Conservation (phyloP, 768 basidiomycete species). For the Serendipita sp. region DNA sequence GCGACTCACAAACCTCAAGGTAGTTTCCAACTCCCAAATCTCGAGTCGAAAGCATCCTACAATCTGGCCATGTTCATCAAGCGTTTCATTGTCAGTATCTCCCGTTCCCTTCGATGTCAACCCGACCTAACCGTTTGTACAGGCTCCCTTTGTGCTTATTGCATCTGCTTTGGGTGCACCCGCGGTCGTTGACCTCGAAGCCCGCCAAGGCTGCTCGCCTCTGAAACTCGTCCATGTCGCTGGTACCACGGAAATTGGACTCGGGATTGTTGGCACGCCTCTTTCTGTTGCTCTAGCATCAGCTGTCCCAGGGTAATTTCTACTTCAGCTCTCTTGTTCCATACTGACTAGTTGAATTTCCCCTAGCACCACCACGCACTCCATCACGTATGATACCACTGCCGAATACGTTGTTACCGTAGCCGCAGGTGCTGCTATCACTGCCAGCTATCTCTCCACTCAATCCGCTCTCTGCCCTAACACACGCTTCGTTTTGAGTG, state of each 20-base stretch:
- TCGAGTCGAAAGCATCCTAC: not conserved
- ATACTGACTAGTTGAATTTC: not conserved
- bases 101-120: not conserved
- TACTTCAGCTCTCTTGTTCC: no score
- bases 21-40: not conserved
- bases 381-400: not conserved
- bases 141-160: not conserved
- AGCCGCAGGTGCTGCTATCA: not conserved
- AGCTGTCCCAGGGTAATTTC: not conserved
- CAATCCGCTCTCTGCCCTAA: not conserved
- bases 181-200: not conserved
- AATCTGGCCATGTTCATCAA: not conserved
- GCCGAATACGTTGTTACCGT: not conserved
- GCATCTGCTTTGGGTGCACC: not conserved
- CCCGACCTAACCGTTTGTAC: not conserved
- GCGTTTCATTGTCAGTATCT: not conserved
- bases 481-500: not conserved
- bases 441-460: not conserved
- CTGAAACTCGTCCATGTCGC: not conserved
- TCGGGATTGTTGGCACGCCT: not conserved
- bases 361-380: not conserved
- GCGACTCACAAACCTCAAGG: not conserved
- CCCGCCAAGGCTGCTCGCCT: not conserved
- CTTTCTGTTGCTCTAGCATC: not conserved
- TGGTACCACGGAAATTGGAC: not conserved